Percentiles rank a stretch among this genome's conserved stretches.
Conservation (phyloP, 441 rosid species). For the Adansonia rubrostipa region DNA sequence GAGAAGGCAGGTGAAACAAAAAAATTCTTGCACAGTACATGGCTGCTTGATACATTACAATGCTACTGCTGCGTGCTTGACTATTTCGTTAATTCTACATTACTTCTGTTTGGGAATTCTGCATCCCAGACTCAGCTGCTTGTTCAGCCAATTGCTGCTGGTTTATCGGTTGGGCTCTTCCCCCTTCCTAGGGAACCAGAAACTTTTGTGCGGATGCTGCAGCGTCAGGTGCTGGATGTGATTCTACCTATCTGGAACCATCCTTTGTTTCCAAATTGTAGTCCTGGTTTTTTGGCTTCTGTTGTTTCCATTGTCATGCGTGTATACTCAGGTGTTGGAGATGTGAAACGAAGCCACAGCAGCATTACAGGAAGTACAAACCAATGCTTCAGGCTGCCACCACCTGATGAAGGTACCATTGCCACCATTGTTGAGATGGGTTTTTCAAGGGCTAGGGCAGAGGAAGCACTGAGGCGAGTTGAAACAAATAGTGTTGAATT, state of each 20-base stretch:
- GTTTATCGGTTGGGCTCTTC: conserved; percentile 85
- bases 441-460: conserved; percentile 96
- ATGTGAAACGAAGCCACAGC: conserved; percentile 72
- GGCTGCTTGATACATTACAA: conserved; percentile 88
- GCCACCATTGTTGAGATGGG: conserved; percentile 98
- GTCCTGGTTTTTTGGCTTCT: conserved; percentile 72
- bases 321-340: conserved; percentile 90
- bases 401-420: conserved; percentile 88
- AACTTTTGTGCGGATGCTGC: conserved; percentile 81
- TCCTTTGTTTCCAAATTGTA: conserved; percentile 78
- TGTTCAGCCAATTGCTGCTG: conserved; percentile 88
- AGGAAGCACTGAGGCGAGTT: conserved; percentile 88
- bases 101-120: conserved; percentile 71
- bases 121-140: conserved; percentile 89
- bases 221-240: conserved; percentile 89
- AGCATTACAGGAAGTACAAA: conserved; percentile 70
- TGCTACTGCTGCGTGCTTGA: conserved; percentile 81
- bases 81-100: conserved; percentile 82
- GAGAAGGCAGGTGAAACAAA: conserved; percentile 76
- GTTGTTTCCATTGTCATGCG: conserved; percentile 80
- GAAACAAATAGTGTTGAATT: conserved; percentile 97
- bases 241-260: conserved; percentile 93
- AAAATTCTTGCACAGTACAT: conserved; percentile 63
- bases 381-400: conserved; percentile 78
- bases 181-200: conserved; percentile 97